A percentile compares a stretch with the other conserved stretches of the same genome.
Conservation (phyloP, 768 basidiomycete genomes). For the Lactarius deliciosus region DNA sequence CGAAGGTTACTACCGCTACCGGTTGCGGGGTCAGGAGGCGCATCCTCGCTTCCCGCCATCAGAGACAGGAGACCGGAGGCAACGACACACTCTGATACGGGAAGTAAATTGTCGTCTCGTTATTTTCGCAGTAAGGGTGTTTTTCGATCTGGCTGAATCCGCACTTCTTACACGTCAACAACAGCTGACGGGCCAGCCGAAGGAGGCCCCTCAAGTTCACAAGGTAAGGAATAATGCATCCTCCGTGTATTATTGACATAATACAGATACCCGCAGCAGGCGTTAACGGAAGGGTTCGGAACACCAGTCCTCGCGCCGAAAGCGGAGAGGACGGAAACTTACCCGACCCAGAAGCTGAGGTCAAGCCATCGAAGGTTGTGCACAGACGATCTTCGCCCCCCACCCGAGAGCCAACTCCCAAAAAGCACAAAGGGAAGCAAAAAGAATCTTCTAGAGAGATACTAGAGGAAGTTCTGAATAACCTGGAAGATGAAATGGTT, state of each 20-base stretch:
- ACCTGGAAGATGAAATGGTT: conserved; percentile 62
- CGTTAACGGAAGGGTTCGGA: background rate
- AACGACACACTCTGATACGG: background rate
- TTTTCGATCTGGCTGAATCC: background rate
- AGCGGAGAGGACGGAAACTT: background rate
- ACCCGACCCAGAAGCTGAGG: conserved; percentile 2
- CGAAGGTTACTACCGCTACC: conserved; percentile 8
- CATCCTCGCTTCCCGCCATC: background rate
- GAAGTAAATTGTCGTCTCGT: conserved; percentile 12
- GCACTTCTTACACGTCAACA: background rate
- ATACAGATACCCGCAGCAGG: background rate
- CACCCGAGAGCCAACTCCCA: conserved; percentile 5
- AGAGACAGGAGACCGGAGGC: background rate
- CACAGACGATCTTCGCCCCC: conserved; percentile 15
- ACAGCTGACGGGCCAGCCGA: background rate
- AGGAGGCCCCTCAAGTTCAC: conserved; percentile 1
- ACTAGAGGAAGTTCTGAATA: conserved; percentile 40
- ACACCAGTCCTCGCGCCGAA: background rate
- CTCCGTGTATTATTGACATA: background rate
- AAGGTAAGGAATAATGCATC: conserved; percentile 8
- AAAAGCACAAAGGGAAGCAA: conserved; percentile 47
- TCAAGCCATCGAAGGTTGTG: conserved; percentile 14
- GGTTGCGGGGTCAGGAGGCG: background rate
- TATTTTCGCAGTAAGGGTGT: conserved; percentile 18
- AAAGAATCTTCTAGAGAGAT: conserved; percentile 35